Base-by-base conservation (phyloP, 306 rosid species). In the Phaseolus lunatus region DNA sequence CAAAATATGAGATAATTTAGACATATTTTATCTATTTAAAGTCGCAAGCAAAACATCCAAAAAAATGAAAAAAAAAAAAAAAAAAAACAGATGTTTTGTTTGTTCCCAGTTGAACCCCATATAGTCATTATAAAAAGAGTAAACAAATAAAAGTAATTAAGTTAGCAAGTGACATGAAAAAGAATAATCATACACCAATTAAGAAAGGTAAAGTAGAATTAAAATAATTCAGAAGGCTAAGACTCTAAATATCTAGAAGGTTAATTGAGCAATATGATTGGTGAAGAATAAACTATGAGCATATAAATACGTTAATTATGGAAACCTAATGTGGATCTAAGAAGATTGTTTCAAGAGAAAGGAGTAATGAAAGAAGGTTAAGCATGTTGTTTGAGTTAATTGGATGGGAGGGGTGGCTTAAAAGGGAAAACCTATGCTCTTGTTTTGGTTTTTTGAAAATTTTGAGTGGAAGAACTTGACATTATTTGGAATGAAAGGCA, bases 401-500 rank as follows among this genome's bases (percentile, higher is more conserved):
- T 14, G 49, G 83, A 84, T 77, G 72, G 79, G 82, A 52, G 86
- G 45, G 86, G 85, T 81, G 81, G 91, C 92, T 88, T 90, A 64
- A 76, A 81, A 56, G 63, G 84, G 84, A 82, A 37, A 84, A 82
- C 80, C 23, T 41, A 43, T 61, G 72, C 27, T 65, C 35, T 18
- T 67, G 59, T 57, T 39, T 39, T 65, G 27, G 14, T 72, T 26
- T 56, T 37, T 67, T 39, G 1, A 16, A 49, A 12, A 41, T 20
- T 67, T 66, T 61, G 29, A 57, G 70, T 58, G 41, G 83, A 27
- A 82, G 73, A 77, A 76, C 67, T 72, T 78, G 85, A 44, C 26
- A 67, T 19, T n/a, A 72, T 57, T 41, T 54, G 1, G 27, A 58
- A 77, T 66, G 6, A 63, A 75, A 80, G 0, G 1, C 23, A 41